A percentile compares a stretch with the other conserved stretches of the same genome.
Conservation (phyloP, 202 grass and related monocot species). For the Schoenoplectus tabernaemontani region DNA sequence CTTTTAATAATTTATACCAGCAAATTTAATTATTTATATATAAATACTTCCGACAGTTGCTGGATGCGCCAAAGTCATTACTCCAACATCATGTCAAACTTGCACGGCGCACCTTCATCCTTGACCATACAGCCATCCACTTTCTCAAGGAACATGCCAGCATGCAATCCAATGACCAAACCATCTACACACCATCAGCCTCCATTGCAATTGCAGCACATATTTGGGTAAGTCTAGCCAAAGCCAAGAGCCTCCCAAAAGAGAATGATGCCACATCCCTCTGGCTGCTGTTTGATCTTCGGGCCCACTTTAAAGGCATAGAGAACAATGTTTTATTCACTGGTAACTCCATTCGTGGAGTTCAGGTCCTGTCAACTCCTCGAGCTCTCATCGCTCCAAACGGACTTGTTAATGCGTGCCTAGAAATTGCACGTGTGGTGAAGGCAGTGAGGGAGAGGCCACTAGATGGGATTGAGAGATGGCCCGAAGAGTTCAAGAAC, state of each 20-base stretch:
- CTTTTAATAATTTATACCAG: not conserved
- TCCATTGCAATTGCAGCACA: slow-evolving; percentile 6
- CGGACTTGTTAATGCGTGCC: slow-evolving; percentile 15
- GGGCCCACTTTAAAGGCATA: not conserved
- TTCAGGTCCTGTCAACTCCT: not conserved
- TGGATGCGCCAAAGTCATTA: not conserved
- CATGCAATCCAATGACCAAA: not conserved
- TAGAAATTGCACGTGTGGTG: not conserved
- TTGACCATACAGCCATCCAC: not conserved
- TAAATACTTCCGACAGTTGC: slow-evolving; percentile 4
- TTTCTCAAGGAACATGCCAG: not conserved
- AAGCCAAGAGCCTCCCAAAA: not conserved
- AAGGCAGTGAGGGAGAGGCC: slow-evolving; percentile 5
- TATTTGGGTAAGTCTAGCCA: slow-evolving; percentile 22
- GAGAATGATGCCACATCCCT: slow-evolving; percentile 16
- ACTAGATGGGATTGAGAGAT: slow-evolving; percentile 9
- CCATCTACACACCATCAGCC: slow-evolving; percentile 1
- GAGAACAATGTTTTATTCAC: slow-evolving; percentile 14
- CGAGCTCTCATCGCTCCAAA: not conserved
- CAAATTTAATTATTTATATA: not conserved
- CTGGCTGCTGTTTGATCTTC: slow-evolving; percentile 15
- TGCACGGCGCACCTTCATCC: slow-evolving; percentile 12
- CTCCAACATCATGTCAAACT: not conserved
- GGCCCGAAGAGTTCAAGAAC: slow-evolving; percentile 8
- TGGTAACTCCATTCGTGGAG: slow-evolving; percentile 19